Conservation (phyloP, 1,139 yeast genomes). For the Blastobotrys indianensis region DNA sequence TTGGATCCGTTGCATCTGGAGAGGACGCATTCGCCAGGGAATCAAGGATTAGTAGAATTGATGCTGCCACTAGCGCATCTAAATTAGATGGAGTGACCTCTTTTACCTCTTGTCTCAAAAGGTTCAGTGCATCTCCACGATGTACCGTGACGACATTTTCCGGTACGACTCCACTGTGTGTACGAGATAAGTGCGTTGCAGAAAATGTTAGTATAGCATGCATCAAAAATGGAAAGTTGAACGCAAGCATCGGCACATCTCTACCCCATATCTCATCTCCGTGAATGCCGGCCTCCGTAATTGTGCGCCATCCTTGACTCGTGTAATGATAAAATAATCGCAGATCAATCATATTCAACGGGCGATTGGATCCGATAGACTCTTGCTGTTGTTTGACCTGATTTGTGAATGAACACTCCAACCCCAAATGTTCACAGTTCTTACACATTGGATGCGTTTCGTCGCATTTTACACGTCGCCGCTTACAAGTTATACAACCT, state of each 20-base stretch:
- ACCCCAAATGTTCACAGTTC: conserved; percentile 70
- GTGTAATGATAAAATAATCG: conserved; percentile 84
- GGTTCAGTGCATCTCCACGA: conserved; percentile 76
- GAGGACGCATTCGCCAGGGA: conserved; percentile 88
- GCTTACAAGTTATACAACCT: conserved; percentile 87
- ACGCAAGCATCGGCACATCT: conserved; percentile 83
- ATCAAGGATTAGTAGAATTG: conserved; percentile 83
- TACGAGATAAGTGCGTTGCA: conserved; percentile 81
- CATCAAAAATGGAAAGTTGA: conserved; percentile 85
- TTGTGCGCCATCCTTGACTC: conserved; percentile 75
- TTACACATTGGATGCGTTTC: conserved; percentile 74
- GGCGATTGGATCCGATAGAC: conserved; percentile 23
- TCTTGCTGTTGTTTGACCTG: conserved; percentile 17
- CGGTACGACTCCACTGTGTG: conserved; percentile 43
- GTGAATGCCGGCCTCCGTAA: conserved; percentile 85
- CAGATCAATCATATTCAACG: conserved; percentile 68
- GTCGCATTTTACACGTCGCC: conserved; percentile 87
- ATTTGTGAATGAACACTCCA: conserved; percentile 49
- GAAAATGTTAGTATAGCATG: conserved; percentile 84
- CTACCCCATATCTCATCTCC: conserved; percentile 82
- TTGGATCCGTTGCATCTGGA: conserved; percentile 39
- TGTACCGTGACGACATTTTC: conserved; percentile 84
- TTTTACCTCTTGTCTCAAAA: conserved; percentile 77
- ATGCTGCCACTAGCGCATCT: conserved; percentile 89
- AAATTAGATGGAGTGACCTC: conserved; percentile 79